Evolutionary conservation across 2,329 filamentous ascomycete genomes (phyloP), one percentile per base, ranked within the genome.

Genomic region (Sarocladiaceae sp.): DNA sequence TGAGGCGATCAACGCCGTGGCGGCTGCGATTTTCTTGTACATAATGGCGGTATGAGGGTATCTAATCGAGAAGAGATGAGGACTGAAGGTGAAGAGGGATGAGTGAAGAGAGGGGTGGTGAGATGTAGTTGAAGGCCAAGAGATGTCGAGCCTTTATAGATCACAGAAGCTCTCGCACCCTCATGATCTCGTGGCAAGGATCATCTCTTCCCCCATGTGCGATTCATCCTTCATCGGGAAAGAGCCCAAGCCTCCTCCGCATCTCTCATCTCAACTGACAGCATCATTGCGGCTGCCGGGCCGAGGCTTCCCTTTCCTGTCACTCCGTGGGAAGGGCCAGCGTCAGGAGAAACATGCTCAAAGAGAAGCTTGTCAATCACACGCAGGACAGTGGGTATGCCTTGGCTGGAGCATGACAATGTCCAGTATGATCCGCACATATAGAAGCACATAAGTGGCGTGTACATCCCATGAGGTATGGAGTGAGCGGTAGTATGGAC

Each of bases 21-120:
- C 54, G 53, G 62, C 56, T 52, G 61, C 62, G 52, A 67, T 53
- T 31, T 59, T 57, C 49, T 59, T 61, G 58, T 66, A 58, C 64
- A 67, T 67, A 51, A 47, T 59, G 55, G 52, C 52, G 33, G 28
- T 39, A 48, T 44, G 35, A 51, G 48, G 52, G 53, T 51, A 48
- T 12, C 6, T n/a, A 48, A 17, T 31, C 26, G 29, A 17, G 5
- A 17, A 26, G 28, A 22, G 20, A n/a, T 29, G 44, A 33, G 15
- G 25, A 33, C 10, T 39, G 35, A 39, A n/a, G 17, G 37, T 36
- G 33, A 36, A n/a, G 33, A 36, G 33, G 7, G 33, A 36, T n/a
- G 33, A 36, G 15, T 31, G 8, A 15, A 31, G 28, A 31, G 8
- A 31, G 15, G 28, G 28, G 15, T 31, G 29, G 15, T 8, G 8